These are phyloP conservation scores for Herpomyces periplanetae DNA, from an alignment of 2,329 filamentous ascomycete genomes.

Conservation along the genomic window DNA sequence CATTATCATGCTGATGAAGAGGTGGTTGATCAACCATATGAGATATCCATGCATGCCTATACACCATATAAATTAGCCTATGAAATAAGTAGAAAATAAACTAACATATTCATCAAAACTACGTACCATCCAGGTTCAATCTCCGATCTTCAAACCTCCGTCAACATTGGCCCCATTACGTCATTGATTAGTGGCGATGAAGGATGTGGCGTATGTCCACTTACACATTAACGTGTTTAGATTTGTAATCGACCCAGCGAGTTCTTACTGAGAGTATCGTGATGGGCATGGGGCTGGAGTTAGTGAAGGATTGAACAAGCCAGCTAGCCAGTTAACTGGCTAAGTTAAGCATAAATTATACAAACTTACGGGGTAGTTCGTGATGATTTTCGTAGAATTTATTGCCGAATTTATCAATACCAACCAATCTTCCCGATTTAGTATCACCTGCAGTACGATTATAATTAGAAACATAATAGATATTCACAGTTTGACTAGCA, in stretches of 20 bases:
- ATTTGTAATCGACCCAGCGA: constrained; percentile 88
- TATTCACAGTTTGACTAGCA: no score
- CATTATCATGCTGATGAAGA: no score
- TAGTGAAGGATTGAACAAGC: constrained; percentile 1
- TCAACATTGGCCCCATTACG: constrained; percentile 6
- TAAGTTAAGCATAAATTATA: constrained; percentile 2
- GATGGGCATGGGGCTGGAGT: background rate
- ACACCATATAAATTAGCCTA: no score
- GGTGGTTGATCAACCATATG: constrained; percentile 70
- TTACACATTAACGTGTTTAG: constrained; percentile 40
- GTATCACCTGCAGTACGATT: constrained; percentile 76
- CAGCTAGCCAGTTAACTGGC: constrained; percentile 3
- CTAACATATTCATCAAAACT: background rate
- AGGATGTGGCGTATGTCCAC: constrained; percentile 5
- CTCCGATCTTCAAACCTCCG: constrained; percentile 17
- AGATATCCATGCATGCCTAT: constrained; percentile 72
- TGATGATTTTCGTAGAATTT: constrained; percentile 88
- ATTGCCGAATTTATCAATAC: constrained; percentile 63
- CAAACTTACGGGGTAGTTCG: constrained; percentile 38
- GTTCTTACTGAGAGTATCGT: constrained; percentile 28
- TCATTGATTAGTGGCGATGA: constrained; percentile 2
- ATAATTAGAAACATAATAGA: no score
- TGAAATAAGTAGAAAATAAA: constrained; percentile 1
- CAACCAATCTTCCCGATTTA: constrained; percentile 58
- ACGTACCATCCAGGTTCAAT: constrained; percentile 55